Evolutionary conservation across 2,329 filamentous ascomycete genomes (phyloP), one percentile per base, ranked within the genome.

Genomic region (Aureobasidium lini): DNA sequence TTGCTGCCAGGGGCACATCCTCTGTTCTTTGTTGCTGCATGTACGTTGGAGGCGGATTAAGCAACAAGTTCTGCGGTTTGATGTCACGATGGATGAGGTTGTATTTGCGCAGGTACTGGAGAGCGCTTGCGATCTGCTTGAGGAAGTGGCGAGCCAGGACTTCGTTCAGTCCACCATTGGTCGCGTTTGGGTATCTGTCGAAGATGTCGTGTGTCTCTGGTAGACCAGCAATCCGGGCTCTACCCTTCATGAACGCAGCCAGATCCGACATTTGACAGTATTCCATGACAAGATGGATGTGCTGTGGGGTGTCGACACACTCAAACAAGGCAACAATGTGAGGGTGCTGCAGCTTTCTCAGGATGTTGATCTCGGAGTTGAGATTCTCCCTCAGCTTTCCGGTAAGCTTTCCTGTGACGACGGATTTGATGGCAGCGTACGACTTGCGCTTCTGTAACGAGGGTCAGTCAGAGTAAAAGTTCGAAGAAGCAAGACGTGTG

Each of bases 261-360:
- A 99, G 77, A 70, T 99, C 94, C 23, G 94, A 93, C 42, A 99
- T 82, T 71, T 95, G 90, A 76, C 94, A 97, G 75, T 95, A 97
- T 76, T 99, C 94, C 93, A 97, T 99, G 64, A 97, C 87, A 61
- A 99, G 83, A 75, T 99, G 94, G 75, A 97, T 96, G 70, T 95
- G 89, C 23, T 87, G 86, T 3, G 84, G 79, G 0, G 90, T 88
- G 73, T 97, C 92, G 72, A 93, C 83, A 77, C 92, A 96, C 75
- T 96, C 90, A 77, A 96, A 92, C 49, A 99, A 86, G 66, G 91
- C 89, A 65, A 97, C 94, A 67, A 99, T 96, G 71, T 99, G 94
- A 31, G 94, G 94, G 74, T 99, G 94, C 61, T 94, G 89, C 31
- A 99, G 83, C 64, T 85, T 89, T 75, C 94, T 94, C 69, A 99